Percentiles rank a stretch among this genome's conserved stretches.
phyloP scores from a whole-genome alignment of 129 eudicot species.

The Tagetes patula region DNA sequence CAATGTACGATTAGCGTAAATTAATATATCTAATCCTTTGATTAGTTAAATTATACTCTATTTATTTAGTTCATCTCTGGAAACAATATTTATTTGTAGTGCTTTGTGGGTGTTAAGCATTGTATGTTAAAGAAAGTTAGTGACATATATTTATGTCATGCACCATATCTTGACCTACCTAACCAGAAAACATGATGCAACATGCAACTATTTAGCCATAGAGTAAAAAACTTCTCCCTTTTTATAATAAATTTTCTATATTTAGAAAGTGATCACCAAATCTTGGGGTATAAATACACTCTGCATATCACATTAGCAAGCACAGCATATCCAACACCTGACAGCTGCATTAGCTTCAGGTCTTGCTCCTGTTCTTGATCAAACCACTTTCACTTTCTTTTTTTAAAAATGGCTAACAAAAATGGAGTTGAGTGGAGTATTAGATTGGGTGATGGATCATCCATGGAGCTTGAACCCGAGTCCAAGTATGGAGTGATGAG shows the following conservation, averaged over 20 bases:
- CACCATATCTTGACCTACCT: constrained; percentile 51
- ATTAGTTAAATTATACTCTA: neutral
- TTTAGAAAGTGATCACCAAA: constrained; percentile 30
- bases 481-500: neutral
- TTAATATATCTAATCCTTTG: constrained; percentile 17
- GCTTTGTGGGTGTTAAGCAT: constrained; percentile 47
- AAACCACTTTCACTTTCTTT: neutral
- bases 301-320: constrained; percentile 1
- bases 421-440: constrained; percentile 45
- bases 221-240: constrained; percentile 20
- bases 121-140: constrained; percentile 30
- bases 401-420: constrained; percentile 14
- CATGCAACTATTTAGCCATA: constrained; percentile 10
- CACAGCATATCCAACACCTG: constrained; percentile 20
- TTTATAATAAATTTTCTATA: neutral
- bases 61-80: constrained; percentile 31
- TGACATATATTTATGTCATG: constrained; percentile 38
- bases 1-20: constrained; percentile 8
- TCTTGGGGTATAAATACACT: constrained; percentile 30
- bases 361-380: neutral
- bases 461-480: constrained; percentile 8
- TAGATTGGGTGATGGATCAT: constrained; percentile 24
- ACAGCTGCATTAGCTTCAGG: constrained; percentile 12
- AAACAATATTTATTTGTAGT: constrained; percentile 33
- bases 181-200: constrained; percentile 37